These are phyloP conservation scores for Fragilariopsis cylindrus DNA, from an alignment of 108 stramenopile species.

Conservation along the genomic window DNA sequence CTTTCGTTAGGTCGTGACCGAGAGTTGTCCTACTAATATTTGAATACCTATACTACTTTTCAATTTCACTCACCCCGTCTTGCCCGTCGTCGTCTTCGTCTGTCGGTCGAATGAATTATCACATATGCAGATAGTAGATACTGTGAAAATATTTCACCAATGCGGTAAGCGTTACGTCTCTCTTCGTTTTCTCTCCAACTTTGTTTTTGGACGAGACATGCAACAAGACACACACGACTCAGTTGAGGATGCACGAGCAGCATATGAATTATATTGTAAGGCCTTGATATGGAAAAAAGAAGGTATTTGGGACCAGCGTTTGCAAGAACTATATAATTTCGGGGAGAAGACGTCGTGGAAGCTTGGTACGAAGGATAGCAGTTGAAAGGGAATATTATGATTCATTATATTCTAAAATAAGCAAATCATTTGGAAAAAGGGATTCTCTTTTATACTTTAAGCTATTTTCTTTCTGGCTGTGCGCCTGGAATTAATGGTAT, in stretches of 20 bases:
- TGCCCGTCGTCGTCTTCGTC: too few species aligned
- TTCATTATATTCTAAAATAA: too few species aligned
- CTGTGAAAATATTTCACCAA: conserved; percentile 88
- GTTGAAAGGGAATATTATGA: neutral
- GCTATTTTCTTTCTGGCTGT: too few species aligned
- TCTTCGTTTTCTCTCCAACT: conserved; percentile 89
- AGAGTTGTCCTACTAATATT: too few species aligned
- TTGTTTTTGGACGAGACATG: conserved; percentile 85
- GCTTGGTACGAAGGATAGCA: conserved; percentile 29
- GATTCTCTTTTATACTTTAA: too few species aligned
- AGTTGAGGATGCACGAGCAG: conserved; percentile 90
- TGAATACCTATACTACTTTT: too few species aligned
- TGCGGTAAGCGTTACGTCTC: conserved; percentile 86
- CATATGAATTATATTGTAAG: conserved; percentile 68
- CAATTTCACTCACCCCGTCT: too few species aligned
- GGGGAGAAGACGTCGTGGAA: conserved; percentile 81
- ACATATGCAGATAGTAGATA: conserved; percentile 76
- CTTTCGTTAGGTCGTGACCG: too few species aligned
- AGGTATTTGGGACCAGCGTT: conserved; percentile 57
- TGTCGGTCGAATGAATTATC: too few species aligned
- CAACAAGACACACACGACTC: conserved; percentile 96
- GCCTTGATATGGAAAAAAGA: conserved; percentile 64
- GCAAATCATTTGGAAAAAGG: too few species aligned
- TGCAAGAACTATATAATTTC: conserved; percentile 65
- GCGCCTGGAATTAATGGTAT: too few species aligned